A percentile compares a stretch with the other conserved stretches of the same genome.
Conservation (phyloP, 75 land plant species). For the Isoetes taiwanensis region DNA sequence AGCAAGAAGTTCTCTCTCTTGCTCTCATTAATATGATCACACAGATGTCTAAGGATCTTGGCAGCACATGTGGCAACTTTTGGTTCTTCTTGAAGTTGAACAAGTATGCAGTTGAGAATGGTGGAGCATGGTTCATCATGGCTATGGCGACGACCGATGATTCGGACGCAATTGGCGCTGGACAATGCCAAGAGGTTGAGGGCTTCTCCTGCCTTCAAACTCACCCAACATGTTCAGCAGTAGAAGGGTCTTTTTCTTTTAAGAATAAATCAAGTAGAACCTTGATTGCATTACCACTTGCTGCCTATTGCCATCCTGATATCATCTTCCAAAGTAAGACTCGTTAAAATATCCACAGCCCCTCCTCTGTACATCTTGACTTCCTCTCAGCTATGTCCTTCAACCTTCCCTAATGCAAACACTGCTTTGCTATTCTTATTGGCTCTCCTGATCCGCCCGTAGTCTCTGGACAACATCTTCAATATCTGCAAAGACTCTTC, state of each 20-base stretch:
- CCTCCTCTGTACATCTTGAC: constrained; percentile 26
- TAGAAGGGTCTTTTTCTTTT: no score
- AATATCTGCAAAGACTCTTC: constrained; percentile 46
- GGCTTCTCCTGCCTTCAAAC: constrained; percentile 58
- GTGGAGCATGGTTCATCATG: no score
- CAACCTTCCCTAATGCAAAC: constrained; percentile 56
- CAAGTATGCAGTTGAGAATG: no score
- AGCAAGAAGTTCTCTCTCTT: no score
- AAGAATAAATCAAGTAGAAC: constrained; percentile 37
- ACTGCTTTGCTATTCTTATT: constrained; percentile 50
- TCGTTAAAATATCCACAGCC: constrained; percentile 48
- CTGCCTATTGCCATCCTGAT: constrained; percentile 53
- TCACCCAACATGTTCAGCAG: no score
- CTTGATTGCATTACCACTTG: constrained; percentile 55
- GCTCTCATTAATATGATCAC: no score
- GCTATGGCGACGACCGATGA: neutral
- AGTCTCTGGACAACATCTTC: constrained; percentile 43
- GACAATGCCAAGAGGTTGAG: constrained; percentile 50
- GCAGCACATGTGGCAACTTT: no score
- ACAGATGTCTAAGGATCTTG: constrained; percentile 46
- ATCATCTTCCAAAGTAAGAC: constrained; percentile 51
- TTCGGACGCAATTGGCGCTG: no score
- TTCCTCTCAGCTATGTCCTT: constrained; percentile 41
- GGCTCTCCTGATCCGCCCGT: constrained; percentile 40
- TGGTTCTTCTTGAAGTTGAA: no score